Conservation (phyloP, 2,329 filamentous ascomycete species). For the Rugonectria rugulosa region DNA sequence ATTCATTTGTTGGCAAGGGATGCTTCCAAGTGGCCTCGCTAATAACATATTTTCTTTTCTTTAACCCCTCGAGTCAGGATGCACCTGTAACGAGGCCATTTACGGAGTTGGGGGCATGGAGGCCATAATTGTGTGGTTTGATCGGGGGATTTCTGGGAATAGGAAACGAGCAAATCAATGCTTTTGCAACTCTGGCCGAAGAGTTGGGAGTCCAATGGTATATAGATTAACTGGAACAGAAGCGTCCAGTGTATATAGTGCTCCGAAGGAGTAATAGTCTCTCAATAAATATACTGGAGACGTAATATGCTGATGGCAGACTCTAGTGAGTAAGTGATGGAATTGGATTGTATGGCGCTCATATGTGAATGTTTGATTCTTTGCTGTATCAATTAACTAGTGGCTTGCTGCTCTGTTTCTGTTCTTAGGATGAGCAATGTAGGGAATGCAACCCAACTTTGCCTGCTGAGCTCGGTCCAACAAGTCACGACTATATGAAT, state of each 20-base stretch:
- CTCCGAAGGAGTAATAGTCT: constrained; percentile 27
- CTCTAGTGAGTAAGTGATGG: no score
- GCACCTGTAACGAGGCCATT: neutral
- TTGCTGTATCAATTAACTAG: no score
- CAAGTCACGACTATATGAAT: no score
- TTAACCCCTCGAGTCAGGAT: neutral
- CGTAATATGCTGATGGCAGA: neutral
- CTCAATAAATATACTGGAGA: constrained; percentile 26
- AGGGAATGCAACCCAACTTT: no score
- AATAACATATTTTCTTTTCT: constrained; percentile 19
- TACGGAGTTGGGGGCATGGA: constrained; percentile 34
- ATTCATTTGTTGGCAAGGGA: constrained; percentile 20
- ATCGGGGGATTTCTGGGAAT: constrained; percentile 26
- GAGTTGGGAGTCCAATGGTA: constrained; percentile 25
- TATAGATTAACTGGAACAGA: constrained; percentile 31
- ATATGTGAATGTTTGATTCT: no score
- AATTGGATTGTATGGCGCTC: neutral
- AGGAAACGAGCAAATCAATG: constrained; percentile 34
- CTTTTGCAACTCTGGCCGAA: constrained; percentile 22
- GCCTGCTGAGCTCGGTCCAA: no score
- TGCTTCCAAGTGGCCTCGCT: constrained; percentile 18
- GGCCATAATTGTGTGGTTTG: constrained; percentile 19
- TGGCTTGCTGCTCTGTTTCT: no score
- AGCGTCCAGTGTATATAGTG: constrained; percentile 30
- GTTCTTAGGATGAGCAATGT: no score